Conservation (phyloP, 371 early-diverging fungal species). For the Enterocytospora artemiae region DNA sequence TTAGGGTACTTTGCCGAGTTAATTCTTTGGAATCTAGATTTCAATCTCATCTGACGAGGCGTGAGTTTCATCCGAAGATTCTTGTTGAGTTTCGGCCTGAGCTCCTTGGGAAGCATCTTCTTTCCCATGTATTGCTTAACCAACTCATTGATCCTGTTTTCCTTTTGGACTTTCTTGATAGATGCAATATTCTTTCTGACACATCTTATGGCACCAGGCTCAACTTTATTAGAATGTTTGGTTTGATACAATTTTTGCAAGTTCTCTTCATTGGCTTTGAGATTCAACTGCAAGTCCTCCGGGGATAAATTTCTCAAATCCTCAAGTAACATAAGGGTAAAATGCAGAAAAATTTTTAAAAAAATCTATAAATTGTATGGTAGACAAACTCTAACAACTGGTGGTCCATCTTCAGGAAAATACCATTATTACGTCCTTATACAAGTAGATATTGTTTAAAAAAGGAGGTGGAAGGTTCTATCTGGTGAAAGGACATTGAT, state of each 20-base stretch:
- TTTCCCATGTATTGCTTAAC: conserved; percentile 40
- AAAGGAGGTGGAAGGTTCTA: too few relatives aligned
- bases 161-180: conserved; percentile 22
- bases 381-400: too few relatives aligned
- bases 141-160: conserved; percentile 33
- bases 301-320: conserved; percentile 30
- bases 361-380: too few relatives aligned
- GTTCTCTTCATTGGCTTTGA: conserved; percentile 18
- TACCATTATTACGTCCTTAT: too few relatives aligned
- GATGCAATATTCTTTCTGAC: conserved; percentile 45
- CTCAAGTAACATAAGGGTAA: too few relatives aligned
- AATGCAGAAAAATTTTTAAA: too few relatives aligned
- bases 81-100: conserved; percentile 39
- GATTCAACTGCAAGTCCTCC: conserved; percentile 30
- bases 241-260: conserved; percentile 34
- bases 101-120: conserved; percentile 46
- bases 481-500: too few relatives aligned
- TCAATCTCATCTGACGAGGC: conserved; percentile 29
- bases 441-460: too few relatives aligned
- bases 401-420: too few relatives aligned
- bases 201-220: conserved; percentile 38
- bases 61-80: conserved; percentile 37
- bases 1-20: conserved; percentile 21
- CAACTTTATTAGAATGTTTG: conserved; percentile 29
- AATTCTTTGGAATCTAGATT: conserved; percentile 17